Evolutionary conservation across 352 stramenopile genomes (phyloP).

Genomic region (Globisporangium paroecandrum): DNA sequence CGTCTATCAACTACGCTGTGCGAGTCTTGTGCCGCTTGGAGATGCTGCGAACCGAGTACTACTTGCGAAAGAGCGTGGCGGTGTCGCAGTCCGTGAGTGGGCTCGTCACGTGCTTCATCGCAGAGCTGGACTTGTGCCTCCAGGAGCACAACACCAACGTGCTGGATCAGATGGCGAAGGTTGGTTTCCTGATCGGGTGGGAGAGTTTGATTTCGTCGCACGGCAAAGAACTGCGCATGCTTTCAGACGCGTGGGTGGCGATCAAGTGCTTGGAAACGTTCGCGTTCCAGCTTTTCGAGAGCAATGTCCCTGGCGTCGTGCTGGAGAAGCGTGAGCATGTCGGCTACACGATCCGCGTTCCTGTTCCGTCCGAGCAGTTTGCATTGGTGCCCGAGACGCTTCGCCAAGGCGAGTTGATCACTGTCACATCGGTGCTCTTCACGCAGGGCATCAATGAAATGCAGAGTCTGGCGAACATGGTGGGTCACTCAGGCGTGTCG

Average conservation of each 20-base stretch:
- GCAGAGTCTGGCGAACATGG: slow-evolving; percentile 90
- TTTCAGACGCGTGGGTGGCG: slow-evolving; percentile 88
- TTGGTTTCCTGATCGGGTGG: slow-evolving; percentile 92
- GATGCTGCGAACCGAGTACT: slow-evolving; percentile 78
- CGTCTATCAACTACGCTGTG: slow-evolving; percentile 57
- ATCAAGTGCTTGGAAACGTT: slow-evolving; percentile 88
- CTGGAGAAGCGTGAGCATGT: slow-evolving; percentile 58
- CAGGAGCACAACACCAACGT: slow-evolving; percentile 54
- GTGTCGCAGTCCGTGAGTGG: slow-evolving; percentile 82
- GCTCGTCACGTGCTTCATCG: slow-evolving; percentile 77
- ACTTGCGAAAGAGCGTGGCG: slow-evolving; percentile 76
- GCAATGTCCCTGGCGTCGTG: slow-evolving; percentile 38
- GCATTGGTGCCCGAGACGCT: slow-evolving; percentile 46
- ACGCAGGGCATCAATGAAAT: slow-evolving; percentile 94
- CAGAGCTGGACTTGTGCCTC: slow-evolving; percentile 72
- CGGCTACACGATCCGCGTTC: slow-evolving; percentile 70
- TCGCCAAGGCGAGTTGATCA: slow-evolving; percentile 52
- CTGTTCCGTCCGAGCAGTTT: slow-evolving; percentile 41
- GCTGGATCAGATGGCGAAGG: slow-evolving; percentile 60
- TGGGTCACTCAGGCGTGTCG: slow-evolving; percentile 72
- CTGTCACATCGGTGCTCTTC: slow-evolving; percentile 76
- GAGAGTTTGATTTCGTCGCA: slow-evolving; percentile 94
- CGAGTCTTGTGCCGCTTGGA: slow-evolving; percentile 63
- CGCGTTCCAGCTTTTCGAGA: slow-evolving; percentile 71
- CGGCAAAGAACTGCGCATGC: slow-evolving; percentile 94